Evolutionary conservation across 768 basidiomycete genomes (phyloP).

Genomic region (Amanita fuliginea): DNA sequence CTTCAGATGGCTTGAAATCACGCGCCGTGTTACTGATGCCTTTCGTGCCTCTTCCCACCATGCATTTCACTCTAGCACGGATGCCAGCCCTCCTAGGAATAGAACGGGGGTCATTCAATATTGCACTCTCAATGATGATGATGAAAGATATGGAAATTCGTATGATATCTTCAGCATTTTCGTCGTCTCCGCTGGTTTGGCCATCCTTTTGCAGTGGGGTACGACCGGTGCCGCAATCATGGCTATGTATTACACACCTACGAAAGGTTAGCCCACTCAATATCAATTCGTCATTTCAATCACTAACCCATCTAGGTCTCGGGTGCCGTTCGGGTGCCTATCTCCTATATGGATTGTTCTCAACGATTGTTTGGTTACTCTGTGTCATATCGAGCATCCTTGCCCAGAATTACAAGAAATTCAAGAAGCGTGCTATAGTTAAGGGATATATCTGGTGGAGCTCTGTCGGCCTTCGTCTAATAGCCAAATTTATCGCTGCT

Average conservation of each 20-base stretch:
- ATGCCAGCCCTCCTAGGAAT: neutral
- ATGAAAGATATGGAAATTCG: neutral
- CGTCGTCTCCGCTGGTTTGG: constrained; percentile 9
- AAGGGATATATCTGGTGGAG: neutral
- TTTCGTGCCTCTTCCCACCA: constrained; percentile 8
- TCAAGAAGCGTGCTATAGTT: neutral
- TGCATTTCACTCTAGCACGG: neutral
- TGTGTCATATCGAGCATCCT: constrained; percentile 15
- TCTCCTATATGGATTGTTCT: constrained; percentile 13
- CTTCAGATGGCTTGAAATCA: constrained; percentile 11
- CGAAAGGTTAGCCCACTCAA: constrained; percentile 10
- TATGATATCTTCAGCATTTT: constrained; percentile 9
- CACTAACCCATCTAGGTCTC: neutral
- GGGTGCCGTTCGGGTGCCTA: neutral
- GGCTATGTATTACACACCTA: constrained; percentile 13
- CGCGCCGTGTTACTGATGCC: constrained; percentile 7
- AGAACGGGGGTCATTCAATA: neutral
- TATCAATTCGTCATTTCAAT: neutral
- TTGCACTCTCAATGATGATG: neutral
- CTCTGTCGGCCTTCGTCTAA: constrained; percentile 12
- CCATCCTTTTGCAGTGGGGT: constrained; percentile 15
- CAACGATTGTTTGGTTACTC: constrained; percentile 15
- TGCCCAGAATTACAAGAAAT: constrained; percentile 13
- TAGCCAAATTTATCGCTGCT: constrained; percentile 14
- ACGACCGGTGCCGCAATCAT: constrained; percentile 15